Conservation (phyloP, 805 yeast genomes). For the Candida silvatica region DNA sequence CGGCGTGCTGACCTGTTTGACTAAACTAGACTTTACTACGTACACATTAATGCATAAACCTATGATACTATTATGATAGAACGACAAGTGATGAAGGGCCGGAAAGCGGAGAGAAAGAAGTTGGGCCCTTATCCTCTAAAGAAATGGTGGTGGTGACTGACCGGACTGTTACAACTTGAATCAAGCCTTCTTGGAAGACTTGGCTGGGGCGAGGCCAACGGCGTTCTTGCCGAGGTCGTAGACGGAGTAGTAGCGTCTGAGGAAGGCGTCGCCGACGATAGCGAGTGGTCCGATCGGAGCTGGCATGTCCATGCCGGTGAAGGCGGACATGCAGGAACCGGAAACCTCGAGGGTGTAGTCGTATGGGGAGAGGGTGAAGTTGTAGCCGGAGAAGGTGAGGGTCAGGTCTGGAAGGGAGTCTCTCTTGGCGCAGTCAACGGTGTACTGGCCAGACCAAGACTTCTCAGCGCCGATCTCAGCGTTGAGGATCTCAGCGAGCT, state of each 20-base stretch:
- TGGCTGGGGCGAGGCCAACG: slow-evolving; percentile 86
- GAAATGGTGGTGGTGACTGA: too few relatives aligned
- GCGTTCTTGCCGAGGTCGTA: slow-evolving; percentile 88
- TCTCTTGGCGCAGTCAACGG: slow-evolving; percentile 83
- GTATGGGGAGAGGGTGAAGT: slow-evolving; percentile 81
- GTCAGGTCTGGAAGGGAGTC: slow-evolving; percentile 85
- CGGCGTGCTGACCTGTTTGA: background rate
- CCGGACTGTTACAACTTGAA: too few relatives aligned
- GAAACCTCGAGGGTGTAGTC: slow-evolving; percentile 93
- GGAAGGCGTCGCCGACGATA: slow-evolving; percentile 94
- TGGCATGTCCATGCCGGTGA: slow-evolving; percentile 97
- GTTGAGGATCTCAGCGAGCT: slow-evolving; percentile 90
- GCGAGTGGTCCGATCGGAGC: slow-evolving; percentile 95
- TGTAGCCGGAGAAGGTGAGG: slow-evolving; percentile 80
- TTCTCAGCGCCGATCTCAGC: slow-evolving; percentile 95
- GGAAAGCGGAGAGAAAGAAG: too few relatives aligned
- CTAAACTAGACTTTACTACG: background rate
- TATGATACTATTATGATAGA: too few relatives aligned
- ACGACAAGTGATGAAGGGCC: too few relatives aligned
- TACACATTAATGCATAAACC: background rate
- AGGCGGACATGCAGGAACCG: slow-evolving; percentile 93
- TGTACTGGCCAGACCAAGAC: slow-evolving; percentile 96
- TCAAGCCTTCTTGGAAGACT: too few relatives aligned
- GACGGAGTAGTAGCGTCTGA: slow-evolving; percentile 89
- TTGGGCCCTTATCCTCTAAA: too few relatives aligned